phyloP scores from a whole-genome alignment of 257 asterid species.

The Asclepias syriaca region DNA sequence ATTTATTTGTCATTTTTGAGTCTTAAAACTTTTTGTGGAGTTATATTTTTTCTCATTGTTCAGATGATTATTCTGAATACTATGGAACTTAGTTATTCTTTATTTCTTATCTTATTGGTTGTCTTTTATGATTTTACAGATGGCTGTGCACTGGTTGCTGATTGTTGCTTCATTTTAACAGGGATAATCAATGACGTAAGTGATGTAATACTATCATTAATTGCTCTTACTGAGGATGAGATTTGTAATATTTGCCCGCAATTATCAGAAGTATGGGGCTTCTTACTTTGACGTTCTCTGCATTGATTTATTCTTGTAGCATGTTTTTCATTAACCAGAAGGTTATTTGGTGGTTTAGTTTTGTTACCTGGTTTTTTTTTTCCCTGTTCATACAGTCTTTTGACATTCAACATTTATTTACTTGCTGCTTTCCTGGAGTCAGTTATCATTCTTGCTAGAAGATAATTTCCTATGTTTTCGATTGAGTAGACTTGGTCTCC shows the following conservation, averaged over 20 bases:
- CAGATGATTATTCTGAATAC: neutral
- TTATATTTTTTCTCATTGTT: neutral
- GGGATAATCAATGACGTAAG: slow-evolving; percentile 3
- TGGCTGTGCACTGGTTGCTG: neutral
- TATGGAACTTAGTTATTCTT: neutral
- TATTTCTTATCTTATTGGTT: neutral
- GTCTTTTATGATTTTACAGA: neutral
- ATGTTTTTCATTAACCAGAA: neutral
- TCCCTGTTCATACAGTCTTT: neutral
- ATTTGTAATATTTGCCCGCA: neutral
- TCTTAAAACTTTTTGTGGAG: neutral
- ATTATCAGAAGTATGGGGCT: neutral
- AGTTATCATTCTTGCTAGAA: neutral
- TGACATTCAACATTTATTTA: neutral
- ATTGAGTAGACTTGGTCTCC: too few relatives aligned
- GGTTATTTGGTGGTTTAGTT: neutral
- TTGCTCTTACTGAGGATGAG: neutral
- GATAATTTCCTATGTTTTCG: neutral
- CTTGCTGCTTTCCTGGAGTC: neutral
- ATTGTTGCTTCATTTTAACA: neutral
- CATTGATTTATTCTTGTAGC: neutral
- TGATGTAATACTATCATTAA: slow-evolving; percentile 10
- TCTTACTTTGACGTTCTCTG: neutral
- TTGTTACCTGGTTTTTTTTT: neutral
- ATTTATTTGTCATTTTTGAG: neutral